Percentiles rank a stretch among this genome's conserved stretches.
These are phyloP conservation scores for Globisporangium nagaii DNA, from an alignment of 352 stramenopile species.

Conservation along the genomic window DNA sequence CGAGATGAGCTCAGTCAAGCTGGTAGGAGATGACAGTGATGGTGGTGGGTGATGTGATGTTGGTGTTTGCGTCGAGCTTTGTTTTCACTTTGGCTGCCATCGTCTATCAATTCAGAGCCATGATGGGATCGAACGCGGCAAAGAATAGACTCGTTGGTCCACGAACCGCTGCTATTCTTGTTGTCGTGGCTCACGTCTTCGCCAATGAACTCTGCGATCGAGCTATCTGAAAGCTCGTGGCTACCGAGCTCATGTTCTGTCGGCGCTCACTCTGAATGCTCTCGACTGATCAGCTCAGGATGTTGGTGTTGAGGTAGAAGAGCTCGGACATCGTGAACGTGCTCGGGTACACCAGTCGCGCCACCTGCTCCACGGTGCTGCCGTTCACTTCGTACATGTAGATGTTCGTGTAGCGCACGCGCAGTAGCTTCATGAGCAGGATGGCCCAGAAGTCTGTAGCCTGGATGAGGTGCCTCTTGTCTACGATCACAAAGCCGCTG, in stretches of 20 bases:
- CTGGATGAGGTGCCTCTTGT: conserved; percentile 16
- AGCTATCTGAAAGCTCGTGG: too few relatives aligned
- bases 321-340: not conserved
- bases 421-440: conserved; percentile 15
- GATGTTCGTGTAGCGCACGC: conserved; percentile 13
- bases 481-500: conserved; percentile 24
- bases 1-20: too few relatives aligned
- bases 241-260: too few relatives aligned
- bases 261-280: not conserved
- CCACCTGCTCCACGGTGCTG: not conserved
- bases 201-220: not conserved
- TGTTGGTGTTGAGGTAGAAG: not conserved
- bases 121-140: too few relatives aligned
- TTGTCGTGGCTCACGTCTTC: too few relatives aligned
- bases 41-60: too few relatives aligned
- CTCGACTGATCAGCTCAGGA: not conserved
- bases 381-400: conserved; percentile 17
- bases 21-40: too few relatives aligned
- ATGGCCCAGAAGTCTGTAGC: conserved; percentile 17
- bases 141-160: too few relatives aligned
- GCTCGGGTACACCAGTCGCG: not conserved
- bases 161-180: too few relatives aligned
- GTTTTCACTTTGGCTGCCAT: too few relatives aligned
- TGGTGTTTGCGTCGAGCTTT: too few relatives aligned
- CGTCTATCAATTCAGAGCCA: too few relatives aligned